These are phyloP conservation scores for Vigna angularis DNA, from an alignment of 306 rosid species.

Conservation along the genomic window DNA sequence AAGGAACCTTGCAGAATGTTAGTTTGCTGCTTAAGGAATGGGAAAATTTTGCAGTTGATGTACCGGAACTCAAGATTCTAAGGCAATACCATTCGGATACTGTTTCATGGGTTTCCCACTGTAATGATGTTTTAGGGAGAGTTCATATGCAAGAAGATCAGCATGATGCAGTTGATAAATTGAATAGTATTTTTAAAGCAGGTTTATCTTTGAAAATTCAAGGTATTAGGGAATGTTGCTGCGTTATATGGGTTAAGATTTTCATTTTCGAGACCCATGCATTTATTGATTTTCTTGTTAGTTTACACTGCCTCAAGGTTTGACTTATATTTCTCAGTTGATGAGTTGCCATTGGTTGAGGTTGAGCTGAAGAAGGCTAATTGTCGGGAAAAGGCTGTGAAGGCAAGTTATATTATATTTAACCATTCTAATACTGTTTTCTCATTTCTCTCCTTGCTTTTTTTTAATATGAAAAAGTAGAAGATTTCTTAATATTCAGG, in stretches of 20 bases:
- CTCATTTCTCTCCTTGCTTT: not conserved
- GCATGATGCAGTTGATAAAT: constrained; percentile 63
- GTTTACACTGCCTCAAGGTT: constrained; percentile 39
- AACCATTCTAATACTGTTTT: constrained; percentile 14
- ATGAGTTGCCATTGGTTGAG: constrained; percentile 75
- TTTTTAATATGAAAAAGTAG: constrained; percentile 18
- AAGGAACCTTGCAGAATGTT: constrained; percentile 66
- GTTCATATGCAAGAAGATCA: constrained; percentile 64
- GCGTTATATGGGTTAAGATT: constrained; percentile 26
- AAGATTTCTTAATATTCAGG: constrained; percentile 1
- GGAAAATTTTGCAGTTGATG: constrained; percentile 60
- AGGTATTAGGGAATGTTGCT: constrained; percentile 58
- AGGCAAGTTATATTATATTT: constrained; percentile 53
- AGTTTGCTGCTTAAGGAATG: constrained; percentile 72
- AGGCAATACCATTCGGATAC: constrained; percentile 70
- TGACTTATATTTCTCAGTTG: constrained; percentile 69
- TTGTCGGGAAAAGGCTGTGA: constrained; percentile 73
- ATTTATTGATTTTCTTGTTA: constrained; percentile 36
- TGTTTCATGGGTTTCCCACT: constrained; percentile 69
- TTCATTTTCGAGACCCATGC: constrained; percentile 25
- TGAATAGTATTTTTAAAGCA: constrained; percentile 61
- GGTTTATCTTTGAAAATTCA: constrained; percentile 83
- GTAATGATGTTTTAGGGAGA: constrained; percentile 59
- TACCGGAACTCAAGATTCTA: constrained; percentile 82
- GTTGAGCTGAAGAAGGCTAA: constrained; percentile 86